Conservation (phyloP, 345 rosid genomes). For the Microthlaspi erraticum region DNA sequence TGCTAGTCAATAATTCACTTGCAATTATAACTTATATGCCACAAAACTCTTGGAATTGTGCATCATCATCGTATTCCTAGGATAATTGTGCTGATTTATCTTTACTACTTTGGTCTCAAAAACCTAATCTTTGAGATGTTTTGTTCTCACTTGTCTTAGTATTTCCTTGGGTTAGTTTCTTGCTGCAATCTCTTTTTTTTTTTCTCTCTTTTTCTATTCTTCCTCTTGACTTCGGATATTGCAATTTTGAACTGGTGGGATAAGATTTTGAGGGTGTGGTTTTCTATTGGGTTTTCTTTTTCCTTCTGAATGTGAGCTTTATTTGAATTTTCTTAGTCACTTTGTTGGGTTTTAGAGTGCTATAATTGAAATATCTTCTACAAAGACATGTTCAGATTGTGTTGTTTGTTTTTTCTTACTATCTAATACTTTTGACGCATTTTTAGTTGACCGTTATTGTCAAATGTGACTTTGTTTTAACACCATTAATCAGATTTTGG, state of each 20-base stretch:
- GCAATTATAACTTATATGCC: too few species aligned
- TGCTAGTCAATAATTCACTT: too few species aligned
- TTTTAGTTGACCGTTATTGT: constrained; percentile 28
- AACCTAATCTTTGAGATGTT: neutral
- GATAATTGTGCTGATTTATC: too few species aligned
- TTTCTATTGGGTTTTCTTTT: neutral
- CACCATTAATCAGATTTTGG: neutral
- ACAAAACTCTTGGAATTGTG: too few species aligned
- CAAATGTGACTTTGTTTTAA: neutral
- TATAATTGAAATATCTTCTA: constrained; percentile 27
- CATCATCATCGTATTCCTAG: too few species aligned
- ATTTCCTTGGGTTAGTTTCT: neutral
- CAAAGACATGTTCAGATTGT: neutral
- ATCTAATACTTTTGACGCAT: neutral
- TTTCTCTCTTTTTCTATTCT: neutral
- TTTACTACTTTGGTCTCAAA: neutral
- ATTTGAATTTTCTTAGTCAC: constrained; percentile 27
- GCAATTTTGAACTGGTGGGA: constrained; percentile 22
- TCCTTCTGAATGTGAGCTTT: constrained; percentile 14
- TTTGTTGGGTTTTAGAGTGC: constrained; percentile 25
- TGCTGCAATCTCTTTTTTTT: neutral
- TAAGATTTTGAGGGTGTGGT: neutral
- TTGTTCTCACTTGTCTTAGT: neutral
- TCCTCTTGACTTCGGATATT: constrained; percentile 11
- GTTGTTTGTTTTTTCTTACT: neutral